A percentile compares a stretch with the other conserved stretches of the same genome.
Conservation (phyloP, 73 alveolate genomes). For the Tetrahymena borealis region DNA sequence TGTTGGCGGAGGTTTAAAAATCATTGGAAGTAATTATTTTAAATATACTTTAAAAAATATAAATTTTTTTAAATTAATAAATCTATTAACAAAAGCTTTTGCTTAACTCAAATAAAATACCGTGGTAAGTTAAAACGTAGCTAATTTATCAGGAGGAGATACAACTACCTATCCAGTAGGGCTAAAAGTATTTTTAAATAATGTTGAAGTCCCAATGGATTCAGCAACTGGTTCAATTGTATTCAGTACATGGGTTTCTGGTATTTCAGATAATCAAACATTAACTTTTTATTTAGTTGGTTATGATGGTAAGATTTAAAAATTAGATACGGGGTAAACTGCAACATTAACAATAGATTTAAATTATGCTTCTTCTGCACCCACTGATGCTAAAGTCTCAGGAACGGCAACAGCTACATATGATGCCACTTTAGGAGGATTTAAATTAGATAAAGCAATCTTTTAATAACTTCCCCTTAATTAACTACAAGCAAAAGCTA, state of each 20-base stretch:
- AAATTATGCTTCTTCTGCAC: neutral
- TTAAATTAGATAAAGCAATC: neutral
- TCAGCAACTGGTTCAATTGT: neutral
- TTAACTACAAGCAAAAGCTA: neutral
- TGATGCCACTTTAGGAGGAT: neutral
- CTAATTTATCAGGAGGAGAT: neutral
- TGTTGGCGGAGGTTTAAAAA: neutral
- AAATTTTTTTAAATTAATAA: neutral
- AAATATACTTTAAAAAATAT: neutral
- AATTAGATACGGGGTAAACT: neutral
- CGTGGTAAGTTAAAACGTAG: neutral
- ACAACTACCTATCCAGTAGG: neutral
- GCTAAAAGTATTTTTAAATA: neutral
- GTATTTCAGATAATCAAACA: neutral
- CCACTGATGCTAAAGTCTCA: neutral
- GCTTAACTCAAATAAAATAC: neutral
- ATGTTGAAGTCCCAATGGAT: neutral
- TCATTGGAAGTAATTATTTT: neutral
- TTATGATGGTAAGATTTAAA: neutral
- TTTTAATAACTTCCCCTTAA: neutral
- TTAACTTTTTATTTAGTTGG: neutral
- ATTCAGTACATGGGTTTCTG: neutral
- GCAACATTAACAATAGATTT: neutral
- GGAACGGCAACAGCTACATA: neutral
- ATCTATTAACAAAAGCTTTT: neutral